These are phyloP conservation scores for Tricholoma saponaceum DNA, from an alignment of 768 basidiomycete species.

Conservation along the genomic window DNA sequence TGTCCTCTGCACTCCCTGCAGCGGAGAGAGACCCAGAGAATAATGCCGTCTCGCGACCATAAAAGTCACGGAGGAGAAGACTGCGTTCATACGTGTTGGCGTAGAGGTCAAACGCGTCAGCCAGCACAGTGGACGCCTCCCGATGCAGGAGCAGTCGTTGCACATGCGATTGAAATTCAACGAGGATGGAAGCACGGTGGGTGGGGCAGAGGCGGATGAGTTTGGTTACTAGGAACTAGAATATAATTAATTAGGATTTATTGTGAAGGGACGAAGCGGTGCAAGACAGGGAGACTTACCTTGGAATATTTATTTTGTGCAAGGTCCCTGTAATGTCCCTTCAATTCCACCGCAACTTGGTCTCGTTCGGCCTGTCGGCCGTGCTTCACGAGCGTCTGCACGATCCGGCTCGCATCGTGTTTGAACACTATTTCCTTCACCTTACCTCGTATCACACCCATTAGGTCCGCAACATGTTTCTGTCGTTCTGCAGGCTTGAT, in stretches of 20 bases:
- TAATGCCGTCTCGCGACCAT: conserved; percentile 81
- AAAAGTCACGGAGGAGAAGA: conserved; percentile 81
- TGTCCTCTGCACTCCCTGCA: conserved; percentile 55
- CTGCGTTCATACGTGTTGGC: conserved; percentile 82
- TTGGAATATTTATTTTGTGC: conserved; percentile 90
- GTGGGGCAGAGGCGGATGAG: conserved; percentile 71
- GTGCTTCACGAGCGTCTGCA: conserved; percentile 78
- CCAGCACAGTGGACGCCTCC: conserved; percentile 78
- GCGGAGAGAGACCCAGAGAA: conserved; percentile 43
- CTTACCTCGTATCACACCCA: conserved; percentile 73
- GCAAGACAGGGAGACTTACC: conserved; percentile 33
- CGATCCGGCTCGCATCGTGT: conserved; percentile 87
- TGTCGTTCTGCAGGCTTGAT: conserved; percentile 68
- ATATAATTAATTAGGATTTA: neutral
- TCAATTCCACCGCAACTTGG: conserved; percentile 78
- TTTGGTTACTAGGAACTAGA: conserved; percentile 77
- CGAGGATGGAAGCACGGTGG: conserved; percentile 71
- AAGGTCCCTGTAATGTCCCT: conserved; percentile 73
- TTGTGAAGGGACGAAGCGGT: neutral
- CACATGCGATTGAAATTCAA: conserved; percentile 74
- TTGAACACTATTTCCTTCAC: conserved; percentile 86
- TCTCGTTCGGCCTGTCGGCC: conserved; percentile 73
- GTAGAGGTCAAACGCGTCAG: conserved; percentile 87
- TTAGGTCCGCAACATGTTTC: conserved; percentile 68
- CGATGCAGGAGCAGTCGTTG: conserved; percentile 78